Conservation (phyloP, 2,329 filamentous ascomycete species). For the Paecilomyces niveus region DNA sequence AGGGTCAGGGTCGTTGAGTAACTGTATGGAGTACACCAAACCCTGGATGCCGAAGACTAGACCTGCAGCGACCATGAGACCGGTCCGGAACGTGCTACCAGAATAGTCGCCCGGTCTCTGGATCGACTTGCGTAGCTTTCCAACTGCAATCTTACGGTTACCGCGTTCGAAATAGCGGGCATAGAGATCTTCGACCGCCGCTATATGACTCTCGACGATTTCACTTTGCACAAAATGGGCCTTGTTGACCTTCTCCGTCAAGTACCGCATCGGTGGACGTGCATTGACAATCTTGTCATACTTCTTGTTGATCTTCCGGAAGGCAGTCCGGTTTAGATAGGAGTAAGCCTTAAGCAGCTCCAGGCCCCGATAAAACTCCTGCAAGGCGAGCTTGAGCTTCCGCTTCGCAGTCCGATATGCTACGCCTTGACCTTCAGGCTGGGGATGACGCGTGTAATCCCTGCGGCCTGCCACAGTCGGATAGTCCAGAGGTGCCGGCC, state of each 20-base stretch:
- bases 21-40: slow-evolving; percentile 51
- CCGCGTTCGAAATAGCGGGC: slow-evolving; percentile 89
- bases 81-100: slow-evolving; percentile 53
- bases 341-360: slow-evolving; percentile 91
- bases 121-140: slow-evolving; percentile 71
- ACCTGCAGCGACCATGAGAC: slow-evolving; percentile 62
- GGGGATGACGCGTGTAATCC: slow-evolving; percentile 44
- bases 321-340: slow-evolving; percentile 82
- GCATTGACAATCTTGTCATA: slow-evolving; percentile 88
- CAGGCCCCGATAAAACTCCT: slow-evolving; percentile 87
- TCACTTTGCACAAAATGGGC: slow-evolving; percentile 90
- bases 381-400: slow-evolving; percentile 82
- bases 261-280: slow-evolving; percentile 69
- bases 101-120: slow-evolving; percentile 54
- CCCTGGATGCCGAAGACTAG: slow-evolving; percentile 61
- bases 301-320: slow-evolving; percentile 97
- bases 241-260: slow-evolving; percentile 85
- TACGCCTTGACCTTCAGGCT: slow-evolving; percentile 57
- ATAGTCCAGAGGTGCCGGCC: slow-evolving; percentile 20
- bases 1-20: slow-evolving; percentile 45
- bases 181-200: slow-evolving; percentile 81
- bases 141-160: slow-evolving; percentile 83
- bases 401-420: slow-evolving; percentile 82
- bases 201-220: slow-evolving; percentile 71
- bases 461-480: slow-evolving; percentile 27